Percentiles rank a stretch among this genome's conserved stretches.
Conservation (phyloP, 495 filamentous ascomycete genomes). For the Penicillium riverlandense region DNA sequence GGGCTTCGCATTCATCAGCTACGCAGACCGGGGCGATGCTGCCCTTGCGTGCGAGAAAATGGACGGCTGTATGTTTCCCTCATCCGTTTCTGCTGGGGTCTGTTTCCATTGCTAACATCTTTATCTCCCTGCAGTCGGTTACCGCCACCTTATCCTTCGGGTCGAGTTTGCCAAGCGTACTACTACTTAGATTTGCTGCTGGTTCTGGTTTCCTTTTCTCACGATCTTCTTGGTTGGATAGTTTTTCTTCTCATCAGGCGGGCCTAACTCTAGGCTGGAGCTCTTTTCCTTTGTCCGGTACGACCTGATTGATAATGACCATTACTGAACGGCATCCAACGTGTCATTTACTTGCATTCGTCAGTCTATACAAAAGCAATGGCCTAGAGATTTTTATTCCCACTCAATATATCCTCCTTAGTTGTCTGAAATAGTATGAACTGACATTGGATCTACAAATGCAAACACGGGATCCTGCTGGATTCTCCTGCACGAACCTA, state of each 20-base stretch:
- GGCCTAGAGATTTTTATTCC: slow-evolving; percentile 17
- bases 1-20: slow-evolving; percentile 98
- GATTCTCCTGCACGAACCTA: too few species aligned
- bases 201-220: slow-evolving; percentile 10
- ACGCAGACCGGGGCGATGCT: slow-evolving; percentile 80
- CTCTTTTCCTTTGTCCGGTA: slow-evolving; percentile 37
- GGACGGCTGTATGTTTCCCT: slow-evolving; percentile 71
- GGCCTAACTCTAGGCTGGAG: slow-evolving; percentile 24
- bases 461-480: too few species aligned
- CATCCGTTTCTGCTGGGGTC: background rate
- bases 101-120: slow-evolving; percentile 15
- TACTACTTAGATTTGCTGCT: slow-evolving; percentile 42
- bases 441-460: too few species aligned
- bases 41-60: slow-evolving; percentile 91
- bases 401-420: too few species aligned
- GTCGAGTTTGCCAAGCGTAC: slow-evolving; percentile 90
- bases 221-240: slow-evolving; percentile 18
- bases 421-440: too few species aligned
- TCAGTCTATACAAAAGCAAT: slow-evolving; percentile 31
- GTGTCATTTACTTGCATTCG: slow-evolving; percentile 32
- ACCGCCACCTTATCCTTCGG: slow-evolving; percentile 81
- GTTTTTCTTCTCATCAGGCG: slow-evolving; percentile 30
- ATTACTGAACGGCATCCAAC: slow-evolving; percentile 30
- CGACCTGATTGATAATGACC: slow-evolving; percentile 40
- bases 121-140: slow-evolving; percentile 51